Base-by-base conservation (phyloP, 1,139 yeast species). In the Pichia sp. region DNA sequence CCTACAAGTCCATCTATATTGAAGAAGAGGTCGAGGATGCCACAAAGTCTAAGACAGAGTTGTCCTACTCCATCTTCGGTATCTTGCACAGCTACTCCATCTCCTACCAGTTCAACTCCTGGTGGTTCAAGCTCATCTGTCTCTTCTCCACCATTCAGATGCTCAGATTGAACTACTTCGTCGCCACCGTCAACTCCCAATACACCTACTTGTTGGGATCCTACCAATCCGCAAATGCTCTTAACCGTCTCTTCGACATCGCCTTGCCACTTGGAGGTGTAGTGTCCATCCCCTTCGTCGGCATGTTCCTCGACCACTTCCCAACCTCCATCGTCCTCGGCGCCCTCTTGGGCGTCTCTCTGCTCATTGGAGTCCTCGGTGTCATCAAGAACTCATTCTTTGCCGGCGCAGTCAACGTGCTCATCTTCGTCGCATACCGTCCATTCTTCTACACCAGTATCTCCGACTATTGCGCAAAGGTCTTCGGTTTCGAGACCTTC, bases 381-480 rank as follows among this genome's bases (percentile, higher is more conserved):
- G 60, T 67, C 42, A 59, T 71, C 47, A 63, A 66, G 48, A 52
- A 65, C 45, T 62, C 65, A 3, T 63, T 64, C 43, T 3, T 55
- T n/a, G 60, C 69, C 4, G 74, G 73, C 55, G 64, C 80, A 1
- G 66, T 78, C 68, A 84, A 84, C 27, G 73, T 81, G 42, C 62
- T 77, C 3, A 65, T 79, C 48, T 76, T 82, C 67, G 85, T 80
- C 48, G 71, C 79, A 45, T 82, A 80, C 69, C 73, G 87, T 64
- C 87, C 87, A 17, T 81, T 82, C 65, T 82, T 80, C 65, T 82
- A 82, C 66, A 82, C 87, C 16, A 80, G 85, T 0, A 77, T 82
- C 33, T 78, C 84, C 30, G 86, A 82, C 64, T 79, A 76, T 61
- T 80, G 85, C 66, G 85, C 84, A 43, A 81, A 81, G 64, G 84